Conservation (phyloP, 2,329 filamentous ascomycete genomes). For the Neofusicoccum kwambonambiense region DNA sequence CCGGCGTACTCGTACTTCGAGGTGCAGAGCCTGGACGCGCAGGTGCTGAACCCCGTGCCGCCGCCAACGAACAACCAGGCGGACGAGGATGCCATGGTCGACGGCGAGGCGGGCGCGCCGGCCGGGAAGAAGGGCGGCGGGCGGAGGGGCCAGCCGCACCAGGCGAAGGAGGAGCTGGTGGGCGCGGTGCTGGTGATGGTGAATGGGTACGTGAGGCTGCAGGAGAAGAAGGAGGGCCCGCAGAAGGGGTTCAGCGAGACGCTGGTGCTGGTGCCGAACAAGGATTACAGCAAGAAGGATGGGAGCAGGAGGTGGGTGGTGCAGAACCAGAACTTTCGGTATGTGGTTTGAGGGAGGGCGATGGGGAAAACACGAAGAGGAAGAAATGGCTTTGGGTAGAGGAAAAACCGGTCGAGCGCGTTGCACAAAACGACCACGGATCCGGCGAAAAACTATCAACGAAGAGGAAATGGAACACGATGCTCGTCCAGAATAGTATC, state of each 20-base stretch:
- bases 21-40: slow-evolving; percentile 72
- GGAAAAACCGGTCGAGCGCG: no score
- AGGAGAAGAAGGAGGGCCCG: slow-evolving; percentile 57
- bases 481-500: no score
- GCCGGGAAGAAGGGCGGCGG: slow-evolving; percentile 18
- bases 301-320: slow-evolving; percentile 38
- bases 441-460: no score
- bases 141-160: slow-evolving; percentile 26
- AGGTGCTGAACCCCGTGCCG: slow-evolving; percentile 68
- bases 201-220: slow-evolving; percentile 69
- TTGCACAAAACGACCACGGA: no score
- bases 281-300: slow-evolving; percentile 30
- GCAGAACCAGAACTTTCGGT: slow-evolving; percentile 44
- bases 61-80: background rate
- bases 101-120: slow-evolving; percentile 14
- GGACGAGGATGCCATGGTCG: background rate
- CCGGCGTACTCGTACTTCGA: slow-evolving; percentile 64
- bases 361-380: background rate
- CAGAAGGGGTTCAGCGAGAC: slow-evolving; percentile 75
- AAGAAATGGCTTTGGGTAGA: no score
- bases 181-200: slow-evolving; percentile 72
- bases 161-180: slow-evolving; percentile 51
- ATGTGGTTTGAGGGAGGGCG: slow-evolving; percentile 35
- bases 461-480: no score
- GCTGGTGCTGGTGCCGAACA: slow-evolving; percentile 71